phyloP scores from a whole-genome alignment of 805 yeast genomes.

The Lipomyces oligophaga region DNA sequence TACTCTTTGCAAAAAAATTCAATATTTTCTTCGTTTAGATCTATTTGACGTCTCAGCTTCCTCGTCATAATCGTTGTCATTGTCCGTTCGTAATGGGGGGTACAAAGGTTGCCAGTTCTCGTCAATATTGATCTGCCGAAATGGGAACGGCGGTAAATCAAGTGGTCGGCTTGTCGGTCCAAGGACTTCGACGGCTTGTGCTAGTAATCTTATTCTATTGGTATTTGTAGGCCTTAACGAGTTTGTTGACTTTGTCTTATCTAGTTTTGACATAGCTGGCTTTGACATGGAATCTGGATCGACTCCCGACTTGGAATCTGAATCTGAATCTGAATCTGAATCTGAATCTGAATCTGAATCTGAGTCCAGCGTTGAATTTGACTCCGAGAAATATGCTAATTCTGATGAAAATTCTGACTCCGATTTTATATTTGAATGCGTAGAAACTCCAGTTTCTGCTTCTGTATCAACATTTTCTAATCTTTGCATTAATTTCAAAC shows the following conservation, averaged over 20 bases:
- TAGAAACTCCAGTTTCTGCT: background rate
- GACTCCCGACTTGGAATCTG: no score
- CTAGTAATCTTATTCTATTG: slow-evolving; percentile 3
- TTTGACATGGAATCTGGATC: no score
- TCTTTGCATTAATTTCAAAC: no score
- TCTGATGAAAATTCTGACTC: background rate
- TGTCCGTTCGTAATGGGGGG: no score
- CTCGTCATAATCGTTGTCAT: no score
- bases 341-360: background rate
- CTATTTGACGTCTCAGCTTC: no score
- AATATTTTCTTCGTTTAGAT: no score
- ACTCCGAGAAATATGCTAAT: background rate
- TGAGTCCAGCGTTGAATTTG: background rate
- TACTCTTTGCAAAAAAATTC: no score
- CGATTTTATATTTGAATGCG: background rate
- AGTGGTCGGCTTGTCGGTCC: slow-evolving; percentile 4
- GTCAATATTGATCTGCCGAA: slow-evolving; percentile 17
- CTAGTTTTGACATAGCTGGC: no score
- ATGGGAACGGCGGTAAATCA: slow-evolving; percentile 24
- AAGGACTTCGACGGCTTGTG: slow-evolving; percentile 20
- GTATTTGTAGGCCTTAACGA: no score
- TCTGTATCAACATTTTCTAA: background rate
- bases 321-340: no score
- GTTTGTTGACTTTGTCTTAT: no score
- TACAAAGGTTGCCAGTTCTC: slow-evolving; percentile 6